Percentiles rank a stretch among this genome's conserved stretches.
Conservation (phyloP, 2,329 filamentous ascomycete genomes). For the Arachnomyces sp. region DNA sequence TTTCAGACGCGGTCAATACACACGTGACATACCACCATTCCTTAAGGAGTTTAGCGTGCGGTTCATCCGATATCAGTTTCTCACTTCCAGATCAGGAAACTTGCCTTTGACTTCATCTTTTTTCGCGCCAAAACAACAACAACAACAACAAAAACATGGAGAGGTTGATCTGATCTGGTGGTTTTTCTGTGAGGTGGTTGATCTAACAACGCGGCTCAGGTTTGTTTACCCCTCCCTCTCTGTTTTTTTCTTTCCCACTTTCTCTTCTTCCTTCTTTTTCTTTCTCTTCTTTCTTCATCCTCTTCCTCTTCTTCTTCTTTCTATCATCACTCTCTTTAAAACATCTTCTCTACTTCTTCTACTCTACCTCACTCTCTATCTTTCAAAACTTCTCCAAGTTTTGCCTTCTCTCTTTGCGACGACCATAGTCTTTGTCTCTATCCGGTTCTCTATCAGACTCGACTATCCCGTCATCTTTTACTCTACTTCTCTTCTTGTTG, state of each 20-base stretch:
- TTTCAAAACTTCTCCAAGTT: too few relatives aligned
- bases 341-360: background rate
- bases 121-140: too few relatives aligned
- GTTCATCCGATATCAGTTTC: too few relatives aligned
- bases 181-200: background rate
- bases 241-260: background rate
- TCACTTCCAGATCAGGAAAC: constrained; percentile 1
- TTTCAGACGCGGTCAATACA: too few relatives aligned
- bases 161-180: background rate
- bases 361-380: background rate
- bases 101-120: background rate
- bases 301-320: constrained; percentile 4
- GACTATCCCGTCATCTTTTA: too few relatives aligned
- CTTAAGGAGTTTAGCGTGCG: too few relatives aligned
- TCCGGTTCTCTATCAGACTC: too few relatives aligned
- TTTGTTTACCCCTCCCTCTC: background rate
- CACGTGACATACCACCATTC: too few relatives aligned
- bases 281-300: constrained; percentile 1
- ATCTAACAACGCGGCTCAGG: background rate
- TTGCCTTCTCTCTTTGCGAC: too few relatives aligned
- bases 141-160: too few relatives aligned
- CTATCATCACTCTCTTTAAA: constrained; percentile 4
- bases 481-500: too few relatives aligned
- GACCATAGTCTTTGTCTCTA: too few relatives aligned
- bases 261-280: background rate